phyloP scores from a whole-genome alignment of 2,329 filamentous ascomycete species.

The Cryphonectria japonica region DNA sequence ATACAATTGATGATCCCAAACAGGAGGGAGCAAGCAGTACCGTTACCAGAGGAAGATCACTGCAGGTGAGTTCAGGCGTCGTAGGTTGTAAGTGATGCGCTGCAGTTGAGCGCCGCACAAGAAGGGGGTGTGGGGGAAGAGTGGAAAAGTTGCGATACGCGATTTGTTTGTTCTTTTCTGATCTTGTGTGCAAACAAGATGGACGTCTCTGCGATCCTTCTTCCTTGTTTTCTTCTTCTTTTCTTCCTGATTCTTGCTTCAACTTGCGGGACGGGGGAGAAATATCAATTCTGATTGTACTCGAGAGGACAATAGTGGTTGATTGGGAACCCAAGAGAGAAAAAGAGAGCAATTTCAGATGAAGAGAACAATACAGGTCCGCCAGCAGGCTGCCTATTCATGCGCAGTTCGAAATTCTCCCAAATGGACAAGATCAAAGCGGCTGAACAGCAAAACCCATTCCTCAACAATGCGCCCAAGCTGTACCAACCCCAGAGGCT shows the following conservation, averaged over 20 bases:
- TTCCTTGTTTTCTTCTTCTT: constrained; percentile 33
- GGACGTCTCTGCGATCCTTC: constrained; percentile 29
- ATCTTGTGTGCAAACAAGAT: constrained; percentile 30
- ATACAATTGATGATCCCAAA: constrained; percentile 16
- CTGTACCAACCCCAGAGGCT: constrained; percentile 26
- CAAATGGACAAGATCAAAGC: constrained; percentile 30
- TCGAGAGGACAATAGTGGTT: constrained; percentile 40
- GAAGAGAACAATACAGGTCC: constrained; percentile 41
- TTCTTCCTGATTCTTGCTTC: constrained; percentile 39
- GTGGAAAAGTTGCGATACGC: constrained; percentile 27
- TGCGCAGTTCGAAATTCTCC: constrained; percentile 16
- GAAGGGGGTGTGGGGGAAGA: constrained; percentile 18
- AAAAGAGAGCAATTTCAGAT: constrained; percentile 38
- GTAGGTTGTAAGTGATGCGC: constrained; percentile 26
- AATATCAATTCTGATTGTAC: constrained; percentile 60
- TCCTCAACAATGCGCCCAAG: constrained; percentile 27
- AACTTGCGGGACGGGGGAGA: constrained; percentile 40
- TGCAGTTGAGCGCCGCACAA: constrained; percentile 19
- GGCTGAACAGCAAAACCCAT: constrained; percentile 33
- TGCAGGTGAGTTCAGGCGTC: constrained; percentile 25
- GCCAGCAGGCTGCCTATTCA: constrained; percentile 36
- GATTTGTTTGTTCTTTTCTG: constrained; percentile 32
- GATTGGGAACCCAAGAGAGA: constrained; percentile 35
- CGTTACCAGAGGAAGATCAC: constrained; percentile 18
- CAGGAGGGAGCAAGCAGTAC: constrained; percentile 13